Conservation (phyloP, 306 rosid genomes). For the Aeschynomene evenia region DNA sequence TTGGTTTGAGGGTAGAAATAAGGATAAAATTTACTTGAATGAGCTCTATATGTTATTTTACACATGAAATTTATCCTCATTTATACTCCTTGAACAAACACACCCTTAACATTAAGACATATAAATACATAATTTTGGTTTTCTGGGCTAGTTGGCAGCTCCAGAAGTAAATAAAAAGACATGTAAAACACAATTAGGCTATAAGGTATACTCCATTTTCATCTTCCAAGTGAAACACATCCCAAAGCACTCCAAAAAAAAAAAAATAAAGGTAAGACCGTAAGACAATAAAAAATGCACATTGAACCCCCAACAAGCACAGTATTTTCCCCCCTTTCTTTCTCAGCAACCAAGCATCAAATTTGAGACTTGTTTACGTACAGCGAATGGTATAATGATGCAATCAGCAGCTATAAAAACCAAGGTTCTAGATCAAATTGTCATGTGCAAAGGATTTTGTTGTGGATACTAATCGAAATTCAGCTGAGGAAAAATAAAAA, state of each 20-base stretch:
- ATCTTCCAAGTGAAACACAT: conserved; percentile 6
- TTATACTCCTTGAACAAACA: no score
- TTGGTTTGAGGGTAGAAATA: no score
- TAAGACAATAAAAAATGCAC: neutral
- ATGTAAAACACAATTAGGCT: neutral
- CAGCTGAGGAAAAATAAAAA: neutral
- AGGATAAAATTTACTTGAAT: no score
- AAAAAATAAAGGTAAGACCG: neutral
- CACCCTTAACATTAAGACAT: no score
- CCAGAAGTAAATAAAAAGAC: neutral
- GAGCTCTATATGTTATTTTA: no score
- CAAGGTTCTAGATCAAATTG: neutral
- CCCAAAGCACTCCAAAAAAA: neutral
- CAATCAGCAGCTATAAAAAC: neutral
- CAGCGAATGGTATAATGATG: neutral
- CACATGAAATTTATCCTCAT: no score
- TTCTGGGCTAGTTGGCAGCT: neutral
- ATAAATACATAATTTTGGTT: neutral
- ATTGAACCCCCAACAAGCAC: neutral
- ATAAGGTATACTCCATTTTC: neutral
- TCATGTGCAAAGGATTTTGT: neutral
- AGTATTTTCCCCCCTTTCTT: neutral
- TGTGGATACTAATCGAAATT: neutral
- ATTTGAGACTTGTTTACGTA: neutral
- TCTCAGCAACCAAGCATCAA: neutral